Evolutionary conservation across 2,329 filamentous ascomycete species (phyloP).

Genomic region (Cytospora piceae): DNA sequence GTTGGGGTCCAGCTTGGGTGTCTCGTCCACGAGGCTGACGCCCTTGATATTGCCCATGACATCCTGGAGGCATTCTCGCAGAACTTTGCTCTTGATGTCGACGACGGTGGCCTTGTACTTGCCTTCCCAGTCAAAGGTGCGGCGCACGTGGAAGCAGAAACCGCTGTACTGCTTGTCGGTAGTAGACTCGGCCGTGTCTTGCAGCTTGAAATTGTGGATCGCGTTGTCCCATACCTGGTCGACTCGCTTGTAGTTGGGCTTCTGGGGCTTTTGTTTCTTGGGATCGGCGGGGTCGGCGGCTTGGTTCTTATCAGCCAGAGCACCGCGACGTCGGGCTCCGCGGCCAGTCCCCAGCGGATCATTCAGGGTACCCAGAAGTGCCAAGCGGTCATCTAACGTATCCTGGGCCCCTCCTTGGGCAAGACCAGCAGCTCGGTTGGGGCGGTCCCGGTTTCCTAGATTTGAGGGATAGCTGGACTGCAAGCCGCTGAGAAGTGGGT

Average conservation of each 20-base stretch:
- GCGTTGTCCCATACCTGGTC: conserved; percentile 58
- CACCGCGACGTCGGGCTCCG: neutral
- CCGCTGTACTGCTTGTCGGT: conserved; percentile 68
- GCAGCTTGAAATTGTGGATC: conserved; percentile 57
- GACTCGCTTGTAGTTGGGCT: conserved; percentile 53
- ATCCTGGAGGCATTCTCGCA: conserved; percentile 71
- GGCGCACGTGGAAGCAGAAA: conserved; percentile 81
- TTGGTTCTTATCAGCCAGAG: neutral
- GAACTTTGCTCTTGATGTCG: conserved; percentile 81
- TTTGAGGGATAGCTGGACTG: neutral
- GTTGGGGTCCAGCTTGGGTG: conserved; percentile 73
- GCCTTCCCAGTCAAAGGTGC: conserved; percentile 83
- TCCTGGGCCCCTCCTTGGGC: neutral
- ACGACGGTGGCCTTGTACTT: conserved; percentile 74
- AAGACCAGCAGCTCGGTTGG: neutral
- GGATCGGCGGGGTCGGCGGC: neutral
- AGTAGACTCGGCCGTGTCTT: conserved; percentile 54
- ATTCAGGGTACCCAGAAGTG: neutral
- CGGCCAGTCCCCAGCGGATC: neutral
- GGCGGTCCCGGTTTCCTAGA: neutral
- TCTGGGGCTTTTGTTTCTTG: conserved; percentile 32
- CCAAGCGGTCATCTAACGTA: neutral
- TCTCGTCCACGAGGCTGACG: conserved; percentile 79
- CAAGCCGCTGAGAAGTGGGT: conserved; percentile 7
- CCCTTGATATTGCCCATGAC: conserved; percentile 79